Evolutionary conservation across 176 grass and related monocot genomes (phyloP).

Genomic region (Aechmea fasciata): DNA sequence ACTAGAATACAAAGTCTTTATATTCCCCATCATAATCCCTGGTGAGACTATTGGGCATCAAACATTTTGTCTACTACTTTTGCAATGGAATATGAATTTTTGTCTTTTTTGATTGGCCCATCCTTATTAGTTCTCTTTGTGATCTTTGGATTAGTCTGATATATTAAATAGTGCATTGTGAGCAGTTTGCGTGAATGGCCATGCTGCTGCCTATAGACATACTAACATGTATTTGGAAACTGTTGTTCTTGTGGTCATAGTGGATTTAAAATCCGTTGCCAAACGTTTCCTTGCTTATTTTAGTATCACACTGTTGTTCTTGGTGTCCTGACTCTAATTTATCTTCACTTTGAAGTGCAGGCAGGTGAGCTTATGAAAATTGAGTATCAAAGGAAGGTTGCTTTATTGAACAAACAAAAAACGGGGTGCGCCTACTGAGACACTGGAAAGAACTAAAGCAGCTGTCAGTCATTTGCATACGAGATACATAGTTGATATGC

Average conservation of each 20-base stretch:
- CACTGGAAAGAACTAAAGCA: constrained; percentile 95
- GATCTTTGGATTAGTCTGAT: not conserved
- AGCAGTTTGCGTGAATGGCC: no score
- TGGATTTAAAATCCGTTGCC: not conserved
- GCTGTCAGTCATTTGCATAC: constrained; percentile 94
- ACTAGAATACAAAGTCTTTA: no score
- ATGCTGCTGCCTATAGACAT: no score
- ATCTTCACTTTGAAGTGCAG: constrained; percentile 22
- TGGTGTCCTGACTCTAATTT: not conserved
- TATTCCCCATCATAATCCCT: no score
- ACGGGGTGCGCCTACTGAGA: constrained; percentile 51
- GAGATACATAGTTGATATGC: constrained; percentile 92
- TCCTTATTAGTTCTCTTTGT: not conserved
- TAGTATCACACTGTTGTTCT: not conserved
- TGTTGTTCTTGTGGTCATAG: no score
- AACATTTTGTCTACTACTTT: no score
- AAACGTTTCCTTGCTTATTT: not conserved
- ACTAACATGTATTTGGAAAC: no score
- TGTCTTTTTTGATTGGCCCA: not conserved
- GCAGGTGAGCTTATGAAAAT: constrained; percentile 91
- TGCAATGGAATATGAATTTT: no score
- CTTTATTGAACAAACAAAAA: constrained; percentile 94
- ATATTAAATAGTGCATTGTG: not conserved
- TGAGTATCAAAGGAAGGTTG: constrained; percentile 95
- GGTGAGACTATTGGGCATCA: no score